Evolutionary conservation across 1,139 yeast species (phyloP), one percentile per base, ranked within the genome.

Genomic region (Protomyces lactucae-debilis): DNA sequence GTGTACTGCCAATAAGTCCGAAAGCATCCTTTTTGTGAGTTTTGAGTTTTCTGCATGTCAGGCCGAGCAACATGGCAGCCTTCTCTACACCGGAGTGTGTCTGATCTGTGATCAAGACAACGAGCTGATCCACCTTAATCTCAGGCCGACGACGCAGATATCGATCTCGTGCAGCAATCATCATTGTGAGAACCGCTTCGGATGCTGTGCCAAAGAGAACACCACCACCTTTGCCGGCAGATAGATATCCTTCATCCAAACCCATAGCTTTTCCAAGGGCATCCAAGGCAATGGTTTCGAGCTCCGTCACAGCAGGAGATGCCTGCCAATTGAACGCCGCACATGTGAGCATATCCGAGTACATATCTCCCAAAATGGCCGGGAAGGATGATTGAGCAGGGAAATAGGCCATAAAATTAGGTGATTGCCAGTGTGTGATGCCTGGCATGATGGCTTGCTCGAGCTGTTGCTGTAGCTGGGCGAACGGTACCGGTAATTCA

Each of bases 291-390:
- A 69, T 69, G 2, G 71, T 69, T 43, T 69, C 71, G 32, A 69
- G 66, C 55, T 69, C 71, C 12, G 71, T 69, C 45, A 69, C 69
- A 6, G 70, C 71, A 10, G 71, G 71, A 28, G 69, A 66, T 43
- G 70, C 69, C 39, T 68, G 69, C 71, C 71, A 69, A 40, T 67
- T 69, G 65, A 69, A 69, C 18, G 71, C 71, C 21, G 71, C 69
- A 28, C 69, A 70, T 6, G 69, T 68, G 53, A 69, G 68, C 43
- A 70, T 70, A 14, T 69, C 65, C 3, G 71, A 69, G 52, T 66
- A 69, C 54, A 68, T 66, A 46, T 69, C 71, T 4, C 71, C 71
- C 32, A 69, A 60, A 53, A 69, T 69, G 14, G 69, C 67, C 3
- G 71, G 71, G 35, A 55, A 69, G 4, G 68, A 57, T 12, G 68